These are phyloP conservation scores for Panicum virgatum DNA, from an alignment of 202 grass and related monocot species.

Conservation along the genomic window DNA sequence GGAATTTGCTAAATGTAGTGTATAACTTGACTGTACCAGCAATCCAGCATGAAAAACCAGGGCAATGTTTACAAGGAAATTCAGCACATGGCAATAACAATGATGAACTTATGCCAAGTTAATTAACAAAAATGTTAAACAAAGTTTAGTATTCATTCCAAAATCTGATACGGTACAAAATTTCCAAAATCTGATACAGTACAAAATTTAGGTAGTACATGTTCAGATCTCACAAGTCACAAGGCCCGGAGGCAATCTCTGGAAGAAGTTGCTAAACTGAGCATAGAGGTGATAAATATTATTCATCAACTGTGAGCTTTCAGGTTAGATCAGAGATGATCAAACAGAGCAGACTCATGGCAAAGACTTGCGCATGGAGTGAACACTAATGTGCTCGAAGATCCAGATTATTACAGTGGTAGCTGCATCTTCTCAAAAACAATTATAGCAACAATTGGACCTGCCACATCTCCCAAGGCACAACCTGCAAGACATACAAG, in stretches of 20 bases:
- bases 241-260: neutral
- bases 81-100: neutral
- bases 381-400: neutral
- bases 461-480: constrained; percentile 85
- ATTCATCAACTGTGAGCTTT: constrained; percentile 45
- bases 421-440: constrained; percentile 73
- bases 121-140: neutral
- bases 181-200: constrained; percentile 8
- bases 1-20: neutral
- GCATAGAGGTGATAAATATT: neutral
- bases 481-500: constrained; percentile 61
- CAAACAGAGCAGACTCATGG: neutral
- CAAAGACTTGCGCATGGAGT: neutral
- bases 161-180: constrained; percentile 17
- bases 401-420: constrained; percentile 35
- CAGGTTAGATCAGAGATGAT: constrained; percentile 33
- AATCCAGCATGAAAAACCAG: neutral
- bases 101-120: neutral
- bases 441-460: constrained; percentile 66
- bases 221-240: constrained; percentile 23
- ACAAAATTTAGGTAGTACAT: constrained; percentile 5
- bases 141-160: neutral
- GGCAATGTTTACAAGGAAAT: neutral
- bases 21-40: neutral
- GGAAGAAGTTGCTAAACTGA: neutral